Percentiles rank a stretch among this genome's conserved stretches.
Conservation (phyloP, 768 basidiomycete species). For the Kockovaella imperatae region DNA sequence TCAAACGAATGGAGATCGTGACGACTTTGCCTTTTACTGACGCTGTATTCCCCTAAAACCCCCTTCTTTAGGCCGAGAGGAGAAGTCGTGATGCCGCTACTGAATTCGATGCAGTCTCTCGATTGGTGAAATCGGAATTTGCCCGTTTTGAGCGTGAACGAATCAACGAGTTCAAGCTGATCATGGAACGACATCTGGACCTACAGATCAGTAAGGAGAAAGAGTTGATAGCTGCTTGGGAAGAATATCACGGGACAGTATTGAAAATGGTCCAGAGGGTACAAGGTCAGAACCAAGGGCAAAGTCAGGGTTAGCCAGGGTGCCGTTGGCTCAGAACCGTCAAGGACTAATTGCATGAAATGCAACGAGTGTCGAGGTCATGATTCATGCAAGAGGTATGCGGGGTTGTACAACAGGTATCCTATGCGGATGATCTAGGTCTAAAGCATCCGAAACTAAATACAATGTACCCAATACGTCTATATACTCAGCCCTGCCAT, state of each 20-base stretch:
- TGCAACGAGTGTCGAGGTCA: too few species aligned
- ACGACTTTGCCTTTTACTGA: background rate
- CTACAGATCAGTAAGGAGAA: slow-evolving; percentile 81
- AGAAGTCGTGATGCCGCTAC: slow-evolving; percentile 70
- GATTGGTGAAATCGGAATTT: slow-evolving; percentile 80
- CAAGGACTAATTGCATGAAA: too few species aligned
- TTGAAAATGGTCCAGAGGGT: slow-evolving; percentile 49
- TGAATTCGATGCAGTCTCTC: slow-evolving; percentile 83
- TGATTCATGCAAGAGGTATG: too few species aligned
- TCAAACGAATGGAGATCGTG: background rate
- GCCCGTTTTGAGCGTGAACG: slow-evolving; percentile 87
- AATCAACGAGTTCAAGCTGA: slow-evolving; percentile 82
- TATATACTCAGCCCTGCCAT: slow-evolving; percentile 32
- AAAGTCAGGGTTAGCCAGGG: too few species aligned
- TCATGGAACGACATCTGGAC: slow-evolving; percentile 73
- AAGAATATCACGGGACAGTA: slow-evolving; percentile 67
- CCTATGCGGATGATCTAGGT: too few species aligned
- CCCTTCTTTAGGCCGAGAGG: slow-evolving; percentile 65
- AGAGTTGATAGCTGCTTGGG: slow-evolving; percentile 73
- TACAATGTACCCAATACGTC: too few species aligned
- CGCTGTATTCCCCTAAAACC: background rate
- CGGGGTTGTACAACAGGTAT: too few species aligned
- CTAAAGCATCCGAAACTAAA: too few species aligned
- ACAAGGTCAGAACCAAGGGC: slow-evolving; percentile 13
- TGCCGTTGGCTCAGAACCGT: too few species aligned